phyloP scores from a whole-genome alignment of 108 stramenopile species.

The Seminavis robusta region DNA sequence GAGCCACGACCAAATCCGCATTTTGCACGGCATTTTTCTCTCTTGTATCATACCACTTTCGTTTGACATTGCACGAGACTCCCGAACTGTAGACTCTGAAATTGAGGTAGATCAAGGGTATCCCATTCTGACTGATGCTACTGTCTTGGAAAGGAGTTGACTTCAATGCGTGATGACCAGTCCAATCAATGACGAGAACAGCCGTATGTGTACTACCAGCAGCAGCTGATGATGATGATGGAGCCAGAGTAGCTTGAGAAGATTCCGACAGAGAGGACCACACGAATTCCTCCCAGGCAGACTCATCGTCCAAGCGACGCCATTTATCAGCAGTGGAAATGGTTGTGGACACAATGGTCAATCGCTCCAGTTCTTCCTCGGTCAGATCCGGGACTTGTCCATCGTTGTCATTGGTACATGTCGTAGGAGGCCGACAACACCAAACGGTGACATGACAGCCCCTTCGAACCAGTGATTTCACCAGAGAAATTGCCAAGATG shows the following conservation, averaged over 20 bases:
- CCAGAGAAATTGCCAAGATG: constrained; percentile 33
- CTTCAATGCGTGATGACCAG: constrained; percentile 25
- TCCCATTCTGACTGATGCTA: neutral
- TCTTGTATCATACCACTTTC: constrained; percentile 27
- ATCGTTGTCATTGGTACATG: neutral
- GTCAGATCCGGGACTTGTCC: neutral
- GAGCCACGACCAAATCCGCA: constrained; percentile 34
- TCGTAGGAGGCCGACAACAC: constrained; percentile 39
- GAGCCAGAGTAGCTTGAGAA: too few species aligned
- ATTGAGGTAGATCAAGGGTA: constrained; percentile 33
- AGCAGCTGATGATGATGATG: neutral
- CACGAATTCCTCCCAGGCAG: constrained; percentile 31
- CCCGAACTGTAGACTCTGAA: constrained; percentile 38
- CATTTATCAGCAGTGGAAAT: constrained; percentile 18
- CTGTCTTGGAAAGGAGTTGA: too few species aligned
- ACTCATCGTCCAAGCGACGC: constrained; percentile 31
- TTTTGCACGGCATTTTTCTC: constrained; percentile 35
- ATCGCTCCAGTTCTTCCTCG: constrained; percentile 1
- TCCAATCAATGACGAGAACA: constrained; percentile 33
- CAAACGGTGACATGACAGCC: constrained; percentile 29
- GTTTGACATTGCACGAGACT: constrained; percentile 2
- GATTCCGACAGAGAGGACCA: neutral
- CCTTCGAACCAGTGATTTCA: constrained; percentile 14
- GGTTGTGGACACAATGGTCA: constrained; percentile 21
- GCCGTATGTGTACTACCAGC: neutral